Evolutionary conservation across 495 filamentous ascomycete genomes (phyloP).

Genomic region (Apiosordaria backusii): DNA sequence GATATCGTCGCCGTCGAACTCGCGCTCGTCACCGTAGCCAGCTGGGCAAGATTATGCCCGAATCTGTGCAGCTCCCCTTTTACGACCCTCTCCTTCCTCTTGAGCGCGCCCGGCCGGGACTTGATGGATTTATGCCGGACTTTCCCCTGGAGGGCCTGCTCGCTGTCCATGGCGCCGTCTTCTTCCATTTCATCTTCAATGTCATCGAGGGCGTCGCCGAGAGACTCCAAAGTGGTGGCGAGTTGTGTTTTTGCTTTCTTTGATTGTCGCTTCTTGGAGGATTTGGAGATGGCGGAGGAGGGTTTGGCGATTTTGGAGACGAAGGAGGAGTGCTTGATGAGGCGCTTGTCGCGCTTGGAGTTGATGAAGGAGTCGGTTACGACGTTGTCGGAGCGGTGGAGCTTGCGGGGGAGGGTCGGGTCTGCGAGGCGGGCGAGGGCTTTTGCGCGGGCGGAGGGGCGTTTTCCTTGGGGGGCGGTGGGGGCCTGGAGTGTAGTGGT

Average conservation of each 20-base stretch:
- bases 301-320: constrained; percentile 70
- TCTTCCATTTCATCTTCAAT: constrained; percentile 37
- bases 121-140: constrained; percentile 68
- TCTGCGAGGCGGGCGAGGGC: constrained; percentile 32
- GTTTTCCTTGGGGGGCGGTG: constrained; percentile 29
- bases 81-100: constrained; percentile 75
- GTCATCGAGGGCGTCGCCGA: constrained; percentile 74
- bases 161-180: constrained; percentile 32
- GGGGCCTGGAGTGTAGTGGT: constrained; percentile 29
- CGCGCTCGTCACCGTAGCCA: constrained; percentile 42
- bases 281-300: constrained; percentile 41
- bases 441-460: constrained; percentile 31
- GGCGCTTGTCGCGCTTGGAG: constrained; percentile 72
- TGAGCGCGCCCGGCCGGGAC: constrained; percentile 72
- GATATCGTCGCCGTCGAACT: neutral
- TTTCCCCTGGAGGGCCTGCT: constrained; percentile 43
- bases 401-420: constrained; percentile 38
- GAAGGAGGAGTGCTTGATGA: constrained; percentile 71
- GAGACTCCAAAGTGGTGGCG: constrained; percentile 67
- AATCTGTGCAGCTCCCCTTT: constrained; percentile 77
- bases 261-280: constrained; percentile 53
- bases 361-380: constrained; percentile 50
- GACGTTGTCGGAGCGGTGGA: constrained; percentile 39
- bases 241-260: constrained; percentile 56
- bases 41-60: constrained; percentile 70